Evolutionary conservation across 1,284 basidiomycete genomes (phyloP).

Genomic region (Ustilago hordei): DNA sequence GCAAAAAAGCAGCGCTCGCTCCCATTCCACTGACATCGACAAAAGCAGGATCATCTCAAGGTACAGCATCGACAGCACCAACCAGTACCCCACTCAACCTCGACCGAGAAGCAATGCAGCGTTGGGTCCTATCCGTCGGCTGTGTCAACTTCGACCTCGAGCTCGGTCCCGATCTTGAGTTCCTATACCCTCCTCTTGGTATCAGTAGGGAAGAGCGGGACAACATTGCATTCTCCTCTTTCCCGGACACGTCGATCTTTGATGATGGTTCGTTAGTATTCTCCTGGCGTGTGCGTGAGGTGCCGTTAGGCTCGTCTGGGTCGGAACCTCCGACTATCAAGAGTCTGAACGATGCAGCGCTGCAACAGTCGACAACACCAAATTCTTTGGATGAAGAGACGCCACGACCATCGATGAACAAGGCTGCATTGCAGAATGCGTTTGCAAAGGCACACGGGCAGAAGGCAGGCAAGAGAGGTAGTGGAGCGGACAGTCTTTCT

Average conservation of each 20-base stretch:
- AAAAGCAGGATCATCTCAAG: not conserved
- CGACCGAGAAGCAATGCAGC: slow-evolving; percentile 63
- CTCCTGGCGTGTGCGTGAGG: slow-evolving; percentile 67
- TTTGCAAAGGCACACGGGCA: slow-evolving; percentile 17
- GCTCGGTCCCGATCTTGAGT: slow-evolving; percentile 83
- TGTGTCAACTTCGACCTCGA: slow-evolving; percentile 67
- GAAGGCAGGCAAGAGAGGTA: slow-evolving; percentile 12
- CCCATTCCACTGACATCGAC: not conserved
- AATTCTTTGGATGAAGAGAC: slow-evolving; percentile 33
- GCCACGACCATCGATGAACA: slow-evolving; percentile 50
- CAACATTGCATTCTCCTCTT: slow-evolving; percentile 92
- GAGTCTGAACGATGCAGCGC: slow-evolving; percentile 35
- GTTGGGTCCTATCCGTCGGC: slow-evolving; percentile 67
- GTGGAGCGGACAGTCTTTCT: slow-evolving; percentile 9
- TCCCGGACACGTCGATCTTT: slow-evolving; percentile 81
- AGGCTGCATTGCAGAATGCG: slow-evolving; percentile 35
- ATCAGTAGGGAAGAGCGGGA: slow-evolving; percentile 79
- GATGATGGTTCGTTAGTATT: slow-evolving; percentile 63
- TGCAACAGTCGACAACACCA: slow-evolving; percentile 3
- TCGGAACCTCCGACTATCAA: slow-evolving; percentile 53
- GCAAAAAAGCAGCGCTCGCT: slow-evolving; percentile 17
- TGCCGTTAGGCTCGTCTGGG: slow-evolving; percentile 55
- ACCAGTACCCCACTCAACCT: slow-evolving; percentile 17
- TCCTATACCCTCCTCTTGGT: slow-evolving; percentile 76
- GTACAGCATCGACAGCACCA: not conserved